Evolutionary conservation across 805 yeast species (phyloP).

Genomic region (Kodamaea kakaduensis): DNA sequence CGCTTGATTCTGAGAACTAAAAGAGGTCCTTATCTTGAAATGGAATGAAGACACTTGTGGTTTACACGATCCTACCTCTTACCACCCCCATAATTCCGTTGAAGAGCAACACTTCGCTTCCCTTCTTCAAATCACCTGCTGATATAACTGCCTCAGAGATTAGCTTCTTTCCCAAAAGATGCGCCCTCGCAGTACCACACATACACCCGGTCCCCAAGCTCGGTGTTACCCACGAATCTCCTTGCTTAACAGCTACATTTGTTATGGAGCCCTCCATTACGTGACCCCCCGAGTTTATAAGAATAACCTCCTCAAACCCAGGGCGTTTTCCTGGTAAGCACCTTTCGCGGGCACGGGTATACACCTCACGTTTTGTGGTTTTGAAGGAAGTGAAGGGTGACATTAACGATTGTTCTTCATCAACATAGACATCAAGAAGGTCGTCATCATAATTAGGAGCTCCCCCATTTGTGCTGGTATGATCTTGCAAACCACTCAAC

Average conservation of each 20-base stretch:
- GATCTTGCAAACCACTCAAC: slow-evolving; percentile 24
- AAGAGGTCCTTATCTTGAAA: no score
- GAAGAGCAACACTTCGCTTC: slow-evolving; percentile 68
- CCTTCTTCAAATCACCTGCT: slow-evolving; percentile 47
- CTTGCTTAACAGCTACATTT: slow-evolving; percentile 58
- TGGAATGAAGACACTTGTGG: no score
- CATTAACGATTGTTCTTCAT: slow-evolving; percentile 45
- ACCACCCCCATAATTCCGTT: slow-evolving; percentile 84
- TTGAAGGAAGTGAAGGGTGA: slow-evolving; percentile 85
- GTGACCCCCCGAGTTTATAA: slow-evolving; percentile 50
- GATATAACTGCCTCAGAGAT: slow-evolving; percentile 52
- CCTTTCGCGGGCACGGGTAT: slow-evolving; percentile 58
- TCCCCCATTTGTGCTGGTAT: no score
- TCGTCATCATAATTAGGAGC: not conserved
- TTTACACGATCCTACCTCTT: slow-evolving; percentile 52
- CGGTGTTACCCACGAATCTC: slow-evolving; percentile 75
- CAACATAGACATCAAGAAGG: slow-evolving; percentile 61
- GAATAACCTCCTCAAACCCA: slow-evolving; percentile 64
- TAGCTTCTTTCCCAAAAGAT: slow-evolving; percentile 49
- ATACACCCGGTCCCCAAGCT: slow-evolving; percentile 73
- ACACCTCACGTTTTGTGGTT: slow-evolving; percentile 68
- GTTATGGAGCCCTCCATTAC: slow-evolving; percentile 81
- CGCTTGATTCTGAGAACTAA: no score
- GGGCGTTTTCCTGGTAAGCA: slow-evolving; percentile 36
- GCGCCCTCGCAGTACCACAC: slow-evolving; percentile 76